A percentile compares a stretch with the other conserved stretches of the same genome.
These are phyloP conservation scores for Barnettozyma vustinii DNA, from an alignment of 805 yeast genomes.

Conservation along the genomic window DNA sequence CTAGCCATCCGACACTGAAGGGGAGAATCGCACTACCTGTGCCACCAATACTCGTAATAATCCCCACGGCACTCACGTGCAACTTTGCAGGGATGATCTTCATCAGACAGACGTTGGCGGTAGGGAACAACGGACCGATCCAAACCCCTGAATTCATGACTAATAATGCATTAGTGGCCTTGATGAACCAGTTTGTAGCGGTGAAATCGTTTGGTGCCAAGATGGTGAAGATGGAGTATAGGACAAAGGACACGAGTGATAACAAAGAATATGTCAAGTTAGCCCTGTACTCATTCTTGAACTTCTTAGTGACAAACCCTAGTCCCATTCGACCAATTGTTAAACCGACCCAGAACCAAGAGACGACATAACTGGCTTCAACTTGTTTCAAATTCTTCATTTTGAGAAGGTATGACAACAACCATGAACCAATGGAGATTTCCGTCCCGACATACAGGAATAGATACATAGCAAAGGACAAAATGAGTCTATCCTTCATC, in stretches of 20 bases:
- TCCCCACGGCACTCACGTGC: slow-evolving; percentile 66
- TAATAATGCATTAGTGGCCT: slow-evolving; percentile 7
- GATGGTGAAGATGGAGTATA: slow-evolving; percentile 14
- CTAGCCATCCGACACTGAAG: slow-evolving; percentile 47
- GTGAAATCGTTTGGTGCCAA: slow-evolving; percentile 32
- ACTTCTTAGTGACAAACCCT: slow-evolving; percentile 48
- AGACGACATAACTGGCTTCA: slow-evolving; percentile 55
- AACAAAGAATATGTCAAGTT: slow-evolving; percentile 30
- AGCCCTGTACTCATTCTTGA: slow-evolving; percentile 39
- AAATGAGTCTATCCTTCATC: slow-evolving; percentile 30
- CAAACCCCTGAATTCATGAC: slow-evolving; percentile 47
- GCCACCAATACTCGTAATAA: slow-evolving; percentile 76
- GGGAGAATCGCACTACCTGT: slow-evolving; percentile 79
- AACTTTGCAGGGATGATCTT: slow-evolving; percentile 54
- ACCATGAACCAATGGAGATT: slow-evolving; percentile 67
- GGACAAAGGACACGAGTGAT: slow-evolving; percentile 27
- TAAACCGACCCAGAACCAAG: slow-evolving; percentile 70
- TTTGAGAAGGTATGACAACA: slow-evolving; percentile 54
- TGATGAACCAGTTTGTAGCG: slow-evolving; percentile 11
- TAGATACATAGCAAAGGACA: slow-evolving; percentile 47
- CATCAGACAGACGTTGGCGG: slow-evolving; percentile 60
- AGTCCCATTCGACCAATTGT: slow-evolving; percentile 57
- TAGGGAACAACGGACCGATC: slow-evolving; percentile 71
- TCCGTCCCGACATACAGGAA: slow-evolving; percentile 68
- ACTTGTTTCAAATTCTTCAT: slow-evolving; percentile 44